Conservation (phyloP, 225 moss, liverwort and hornwort genomes). For the Sphagnum contortum region DNA sequence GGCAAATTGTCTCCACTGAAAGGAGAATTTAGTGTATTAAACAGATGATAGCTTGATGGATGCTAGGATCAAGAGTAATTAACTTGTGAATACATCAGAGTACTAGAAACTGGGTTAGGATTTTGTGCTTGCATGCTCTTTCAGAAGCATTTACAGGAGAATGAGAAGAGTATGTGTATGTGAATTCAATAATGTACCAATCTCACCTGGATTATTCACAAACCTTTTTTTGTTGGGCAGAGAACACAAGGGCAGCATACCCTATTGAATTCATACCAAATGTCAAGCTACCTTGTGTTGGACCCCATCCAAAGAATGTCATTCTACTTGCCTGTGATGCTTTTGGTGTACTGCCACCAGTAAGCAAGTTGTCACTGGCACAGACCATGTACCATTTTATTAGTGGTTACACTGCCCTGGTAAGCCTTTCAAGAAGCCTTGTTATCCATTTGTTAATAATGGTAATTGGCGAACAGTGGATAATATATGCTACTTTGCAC, state of each 20-base stretch:
- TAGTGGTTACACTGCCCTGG: slow-evolving; percentile 96
- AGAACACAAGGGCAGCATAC: slow-evolving; percentile 95
- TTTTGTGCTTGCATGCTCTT: too few species aligned
- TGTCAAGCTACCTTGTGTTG: slow-evolving; percentile 84
- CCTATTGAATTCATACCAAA: slow-evolving; percentile 98
- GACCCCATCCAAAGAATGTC: slow-evolving; percentile 91
- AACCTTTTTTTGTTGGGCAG: slow-evolving; percentile 18
- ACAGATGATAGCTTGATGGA: too few species aligned
- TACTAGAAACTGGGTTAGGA: too few species aligned
- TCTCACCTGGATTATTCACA: not conserved
- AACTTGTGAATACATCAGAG: too few species aligned
- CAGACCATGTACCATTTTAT: slow-evolving; percentile 99
- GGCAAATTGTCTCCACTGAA: not conserved
- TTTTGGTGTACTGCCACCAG: slow-evolving; percentile 90
- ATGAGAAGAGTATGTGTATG: not conserved
- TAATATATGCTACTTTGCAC: not conserved
- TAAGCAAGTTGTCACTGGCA: slow-evolving; percentile 83
- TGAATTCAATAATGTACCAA: not conserved
- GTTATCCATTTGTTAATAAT: not conserved
- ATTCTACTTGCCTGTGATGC: slow-evolving; percentile 94
- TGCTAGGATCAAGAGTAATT: too few species aligned
- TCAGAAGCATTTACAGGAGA: too few species aligned
- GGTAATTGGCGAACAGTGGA: not conserved
- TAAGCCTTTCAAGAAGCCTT: slow-evolving; percentile 12
- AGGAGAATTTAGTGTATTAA: too few species aligned